Conservation (phyloP, 1,139 yeast genomes). For the Arxiozyma heterogenica region DNA sequence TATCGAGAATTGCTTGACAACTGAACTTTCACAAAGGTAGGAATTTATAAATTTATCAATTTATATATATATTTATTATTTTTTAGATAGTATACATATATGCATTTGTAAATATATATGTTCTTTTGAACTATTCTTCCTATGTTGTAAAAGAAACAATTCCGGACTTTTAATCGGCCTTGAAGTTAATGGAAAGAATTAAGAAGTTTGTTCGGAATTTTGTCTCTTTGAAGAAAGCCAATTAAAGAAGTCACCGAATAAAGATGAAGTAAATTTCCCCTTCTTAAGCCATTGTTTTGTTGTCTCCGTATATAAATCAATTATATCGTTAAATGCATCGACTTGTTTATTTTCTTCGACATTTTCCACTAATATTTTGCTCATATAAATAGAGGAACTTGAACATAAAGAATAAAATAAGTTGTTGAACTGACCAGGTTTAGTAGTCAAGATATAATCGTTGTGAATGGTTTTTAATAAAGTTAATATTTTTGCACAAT, state of each 20-base stretch:
- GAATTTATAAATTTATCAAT: background rate
- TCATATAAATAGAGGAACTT: conserved; percentile 42
- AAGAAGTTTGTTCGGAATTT: background rate
- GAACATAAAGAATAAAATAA: conserved; percentile 24
- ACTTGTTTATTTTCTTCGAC: conserved; percentile 15
- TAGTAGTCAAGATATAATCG: conserved; percentile 27
- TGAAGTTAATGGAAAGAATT: background rate
- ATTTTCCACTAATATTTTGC: conserved; percentile 43
- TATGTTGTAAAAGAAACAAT: background rate
- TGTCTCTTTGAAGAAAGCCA: conserved; percentile 50
- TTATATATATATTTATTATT: background rate
- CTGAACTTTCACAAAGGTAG: background rate
- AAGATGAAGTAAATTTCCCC: conserved; percentile 46
- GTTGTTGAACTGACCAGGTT: conserved; percentile 24
- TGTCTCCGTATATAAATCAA: conserved; percentile 48
- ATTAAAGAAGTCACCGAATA: conserved; percentile 73
- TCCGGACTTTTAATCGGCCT: background rate
- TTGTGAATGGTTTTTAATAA: conserved; percentile 21
- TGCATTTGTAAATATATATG: background rate
- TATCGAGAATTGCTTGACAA: background rate
- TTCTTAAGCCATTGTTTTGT: conserved; percentile 54
- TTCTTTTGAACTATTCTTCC: background rate
- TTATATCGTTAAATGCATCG: conserved; percentile 33
- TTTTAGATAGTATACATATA: background rate
- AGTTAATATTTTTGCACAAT: conserved; percentile 8